Percentiles rank a stretch among this genome's conserved stretches.
Conservation (phyloP, 2,329 filamentous ascomycete genomes). For the Fusarium foetens region DNA sequence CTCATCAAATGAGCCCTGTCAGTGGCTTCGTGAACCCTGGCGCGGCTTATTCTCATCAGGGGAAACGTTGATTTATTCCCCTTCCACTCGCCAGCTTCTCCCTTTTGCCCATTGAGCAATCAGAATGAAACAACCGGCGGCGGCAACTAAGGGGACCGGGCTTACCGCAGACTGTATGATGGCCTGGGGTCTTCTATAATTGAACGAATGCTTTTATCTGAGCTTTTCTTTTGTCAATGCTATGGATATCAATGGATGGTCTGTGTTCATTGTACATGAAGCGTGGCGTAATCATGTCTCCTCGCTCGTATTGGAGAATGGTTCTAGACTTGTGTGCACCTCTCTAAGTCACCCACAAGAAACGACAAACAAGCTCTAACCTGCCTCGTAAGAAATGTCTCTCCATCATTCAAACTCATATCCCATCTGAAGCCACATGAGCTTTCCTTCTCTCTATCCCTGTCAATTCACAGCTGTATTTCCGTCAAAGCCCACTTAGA, state of each 20-base stretch:
- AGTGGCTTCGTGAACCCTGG: conserved; percentile 19
- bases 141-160: conserved; percentile 31
- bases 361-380: conserved; percentile 25
- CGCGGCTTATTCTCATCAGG: conserved; percentile 27
- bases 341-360: conserved; percentile 2
- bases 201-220: conserved; percentile 1
- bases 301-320: conserved; percentile 4
- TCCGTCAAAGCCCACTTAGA: conserved; percentile 31
- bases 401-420: conserved; percentile 37
- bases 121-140: conserved; percentile 38
- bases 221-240: conserved; percentile 16
- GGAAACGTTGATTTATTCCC: conserved; percentile 18
- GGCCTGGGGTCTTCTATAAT: neutral
- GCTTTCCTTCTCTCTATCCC: conserved; percentile 5
- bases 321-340: conserved; percentile 1
- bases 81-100: conserved; percentile 25
- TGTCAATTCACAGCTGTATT: conserved; percentile 25
- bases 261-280: conserved; percentile 27
- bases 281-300: conserved; percentile 31
- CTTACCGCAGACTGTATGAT: neutral
- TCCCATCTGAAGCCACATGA: conserved; percentile 32
- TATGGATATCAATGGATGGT: neutral
- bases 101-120: conserved; percentile 37
- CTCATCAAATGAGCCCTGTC: conserved; percentile 23
- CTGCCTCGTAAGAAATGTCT: conserved; percentile 34